Evolutionary conservation across 768 basidiomycete genomes (phyloP), one percentile per base, ranked within the genome.

Genomic region (Rhizopogon vesiculosus): DNA sequence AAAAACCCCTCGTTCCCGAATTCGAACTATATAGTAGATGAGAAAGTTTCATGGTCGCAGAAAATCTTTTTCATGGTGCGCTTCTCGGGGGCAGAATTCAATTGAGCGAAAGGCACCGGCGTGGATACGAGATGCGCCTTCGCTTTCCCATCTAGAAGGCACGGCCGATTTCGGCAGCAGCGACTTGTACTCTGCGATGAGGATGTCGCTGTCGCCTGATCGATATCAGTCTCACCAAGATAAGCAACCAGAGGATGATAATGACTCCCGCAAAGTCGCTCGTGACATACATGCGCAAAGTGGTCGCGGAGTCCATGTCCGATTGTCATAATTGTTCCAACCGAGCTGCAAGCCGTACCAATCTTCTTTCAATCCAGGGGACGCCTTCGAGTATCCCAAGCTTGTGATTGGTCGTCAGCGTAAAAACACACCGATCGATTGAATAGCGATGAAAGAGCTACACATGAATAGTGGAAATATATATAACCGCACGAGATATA

Each of bases 31-130:
- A 22, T 2, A 22, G 22, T 35, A 54, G 61, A 53, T 70, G 67
- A 35, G 59, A 51, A 0, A 58, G 62, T 38, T 68, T 66, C 39
- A 64, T 68, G 25, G 22, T 60, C 55, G 25, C 42, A 39, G 35
- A 71, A 66, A n/a, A 71, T 10, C 10, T 56, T 55, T 9, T 69
- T 59, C 25, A 46, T 69, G 59, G 12, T 71, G 43, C 13, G 41
- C 53, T 8, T 58, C 61, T 29, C 48, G 58, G 18, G 41, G 40
- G 41, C 58, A n/a, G n/a, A n/a, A 64, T 18, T 25, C 4, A 25
- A 25, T 25, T 51, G 18, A 22, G 58, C 54, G 52, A 46, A 31
- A 2, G 56, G n/a, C 29, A 62, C 22, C 51, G 68, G 41, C 19
- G 15, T 57, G 43, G 62, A 66, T 13, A 65, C 45, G 3, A 60